Conservation (phyloP, 371 early-diverging fungal genomes). For the Circinella minor region DNA sequence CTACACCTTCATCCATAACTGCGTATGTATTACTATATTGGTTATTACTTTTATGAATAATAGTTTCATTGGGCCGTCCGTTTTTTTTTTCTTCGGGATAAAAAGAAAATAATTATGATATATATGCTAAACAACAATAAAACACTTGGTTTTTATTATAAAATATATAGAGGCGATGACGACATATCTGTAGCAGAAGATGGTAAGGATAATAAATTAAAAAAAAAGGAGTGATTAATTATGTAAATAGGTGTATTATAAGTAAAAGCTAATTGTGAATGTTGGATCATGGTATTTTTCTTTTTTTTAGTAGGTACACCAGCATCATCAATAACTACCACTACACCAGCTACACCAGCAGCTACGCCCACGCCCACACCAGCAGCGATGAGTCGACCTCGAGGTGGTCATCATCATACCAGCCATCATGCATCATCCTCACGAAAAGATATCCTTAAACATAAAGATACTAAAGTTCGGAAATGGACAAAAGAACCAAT, state of each 20-base stretch:
- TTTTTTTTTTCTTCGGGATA: background rate
- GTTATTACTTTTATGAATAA: too few relatives aligned
- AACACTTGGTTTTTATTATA: background rate
- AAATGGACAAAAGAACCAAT: slow-evolving; percentile 34
- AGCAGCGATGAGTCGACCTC: background rate
- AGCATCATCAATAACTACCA: background rate
- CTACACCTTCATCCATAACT: slow-evolving; percentile 1
- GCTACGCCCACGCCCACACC: background rate
- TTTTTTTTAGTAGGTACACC: background rate
- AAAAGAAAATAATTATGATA: background rate
- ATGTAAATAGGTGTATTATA: too few relatives aligned
- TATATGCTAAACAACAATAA: background rate
- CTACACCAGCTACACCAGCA: slow-evolving; percentile 4
- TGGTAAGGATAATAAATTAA: background rate
- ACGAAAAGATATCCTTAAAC: slow-evolving; percentile 36
- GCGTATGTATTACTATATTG: background rate
- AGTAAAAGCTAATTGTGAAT: background rate
- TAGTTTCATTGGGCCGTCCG: too few relatives aligned
- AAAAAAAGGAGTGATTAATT: too few relatives aligned
- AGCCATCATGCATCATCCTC: slow-evolving; percentile 4
- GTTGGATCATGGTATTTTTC: background rate
- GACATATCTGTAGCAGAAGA: slow-evolving; percentile 1
- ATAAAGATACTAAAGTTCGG: slow-evolving; percentile 43
- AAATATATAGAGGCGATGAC: background rate
- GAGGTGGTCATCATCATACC: background rate